These are phyloP conservation scores for Moricandia arvensis DNA, from an alignment of 345 rosid genomes.

Conservation along the genomic window DNA sequence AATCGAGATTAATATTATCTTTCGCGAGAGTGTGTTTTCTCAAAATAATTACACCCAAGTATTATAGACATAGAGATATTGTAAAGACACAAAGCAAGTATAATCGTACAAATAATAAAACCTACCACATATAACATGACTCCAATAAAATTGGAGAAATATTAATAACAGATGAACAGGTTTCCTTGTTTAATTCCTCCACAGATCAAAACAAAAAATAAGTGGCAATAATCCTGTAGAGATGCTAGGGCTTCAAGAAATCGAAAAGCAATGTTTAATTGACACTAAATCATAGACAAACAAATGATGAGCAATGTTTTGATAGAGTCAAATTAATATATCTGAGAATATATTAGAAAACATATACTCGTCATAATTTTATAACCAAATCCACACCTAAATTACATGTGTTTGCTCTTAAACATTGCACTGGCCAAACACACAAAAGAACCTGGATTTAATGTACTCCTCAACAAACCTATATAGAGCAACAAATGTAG, in stretches of 20 bases:
- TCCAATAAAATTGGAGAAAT: slow-evolving; percentile 2
- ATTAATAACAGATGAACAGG: slow-evolving; percentile 12
- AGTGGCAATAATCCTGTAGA: not conserved
- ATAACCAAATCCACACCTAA: not conserved
- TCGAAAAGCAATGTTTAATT: slow-evolving; percentile 12
- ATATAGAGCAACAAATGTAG: slow-evolving; percentile 3
- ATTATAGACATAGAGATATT: not conserved
- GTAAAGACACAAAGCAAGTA: not conserved
- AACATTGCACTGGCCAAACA: slow-evolving; percentile 28
- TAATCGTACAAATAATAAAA: not conserved
- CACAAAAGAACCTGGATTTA: slow-evolving; percentile 22
- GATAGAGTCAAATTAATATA: slow-evolving; percentile 7
- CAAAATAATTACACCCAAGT: slow-evolving; percentile 13
- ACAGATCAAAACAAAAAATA: slow-evolving; percentile 16
- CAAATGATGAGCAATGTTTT: slow-evolving; percentile 4
- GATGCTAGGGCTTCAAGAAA: slow-evolving; percentile 25
- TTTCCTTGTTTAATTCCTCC: not conserved
- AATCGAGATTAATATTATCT: not conserved
- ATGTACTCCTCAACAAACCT: slow-evolving; percentile 4
- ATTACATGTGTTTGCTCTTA: slow-evolving; percentile 7
- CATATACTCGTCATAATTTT: slow-evolving; percentile 1
- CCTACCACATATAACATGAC: slow-evolving; percentile 15
- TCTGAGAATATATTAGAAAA: slow-evolving; percentile 3
- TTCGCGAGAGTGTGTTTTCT: not conserved
- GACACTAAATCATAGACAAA: slow-evolving; percentile 2